Evolutionary conservation across 495 filamentous ascomycete genomes (phyloP).

Genomic region (Staphylotrichum tortipilum): DNA sequence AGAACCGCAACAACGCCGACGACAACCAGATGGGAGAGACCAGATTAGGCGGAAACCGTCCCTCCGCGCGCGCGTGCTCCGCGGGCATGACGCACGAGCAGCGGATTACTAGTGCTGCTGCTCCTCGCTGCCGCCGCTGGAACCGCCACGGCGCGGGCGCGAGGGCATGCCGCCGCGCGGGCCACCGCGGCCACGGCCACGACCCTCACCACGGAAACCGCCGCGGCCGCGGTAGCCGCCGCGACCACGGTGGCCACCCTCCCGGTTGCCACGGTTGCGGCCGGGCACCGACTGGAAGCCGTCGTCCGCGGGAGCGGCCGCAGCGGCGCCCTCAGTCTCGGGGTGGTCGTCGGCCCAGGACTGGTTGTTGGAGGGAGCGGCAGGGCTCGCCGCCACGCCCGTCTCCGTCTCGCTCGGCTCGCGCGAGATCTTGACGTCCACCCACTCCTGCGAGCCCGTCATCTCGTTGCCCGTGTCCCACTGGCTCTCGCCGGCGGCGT

Average conservation of each 20-base stretch:
- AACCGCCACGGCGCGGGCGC: slow-evolving; percentile 17
- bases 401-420: slow-evolving; percentile 66
- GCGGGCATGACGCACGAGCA: neutral
- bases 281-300: slow-evolving; percentile 62
- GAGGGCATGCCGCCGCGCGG: slow-evolving; percentile 16
- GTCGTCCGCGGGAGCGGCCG: slow-evolving; percentile 34
- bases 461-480: slow-evolving; percentile 53
- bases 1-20: too few species aligned
- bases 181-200: slow-evolving; percentile 21
- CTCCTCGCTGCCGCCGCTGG: too few species aligned
- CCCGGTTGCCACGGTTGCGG: slow-evolving; percentile 48
- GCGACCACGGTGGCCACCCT: slow-evolving; percentile 44
- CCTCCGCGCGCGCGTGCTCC: neutral
- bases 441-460: slow-evolving; percentile 61
- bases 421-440: slow-evolving; percentile 58
- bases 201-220: slow-evolving; percentile 27
- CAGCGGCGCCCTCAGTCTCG: slow-evolving; percentile 5
- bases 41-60: slow-evolving; percentile 6
- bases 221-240: slow-evolving; percentile 40
- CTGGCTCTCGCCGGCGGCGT: slow-evolving; percentile 56
- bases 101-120: slow-evolving; percentile 12
- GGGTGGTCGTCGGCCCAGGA: slow-evolving; percentile 21
- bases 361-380: slow-evolving; percentile 32
- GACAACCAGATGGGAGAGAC: slow-evolving; percentile 10
- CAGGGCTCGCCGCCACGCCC: slow-evolving; percentile 45